Conservation (phyloP, 176 grass and related monocot genomes). For the Cocos nucifera region DNA sequence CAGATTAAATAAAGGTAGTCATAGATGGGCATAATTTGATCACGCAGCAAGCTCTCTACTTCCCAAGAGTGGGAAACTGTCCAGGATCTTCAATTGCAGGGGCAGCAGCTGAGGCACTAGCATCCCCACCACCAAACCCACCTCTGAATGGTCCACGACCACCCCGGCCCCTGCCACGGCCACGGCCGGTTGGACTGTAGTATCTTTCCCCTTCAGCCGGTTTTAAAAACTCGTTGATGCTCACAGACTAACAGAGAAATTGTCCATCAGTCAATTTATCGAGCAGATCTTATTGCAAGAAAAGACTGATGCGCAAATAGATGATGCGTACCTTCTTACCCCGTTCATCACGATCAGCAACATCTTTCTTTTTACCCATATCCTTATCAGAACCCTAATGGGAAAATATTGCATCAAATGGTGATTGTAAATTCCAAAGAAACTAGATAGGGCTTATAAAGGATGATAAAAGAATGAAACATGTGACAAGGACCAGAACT, state of each 20-base stretch:
- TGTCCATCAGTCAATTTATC: no score
- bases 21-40: no score
- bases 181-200: conserved; percentile 3
- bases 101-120: neutral
- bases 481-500: neutral
- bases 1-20: no score
- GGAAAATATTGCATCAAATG: no score
- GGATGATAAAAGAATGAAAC: no score
- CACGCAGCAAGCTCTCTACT: neutral
- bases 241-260: no score
- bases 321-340: neutral
- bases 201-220: conserved; percentile 9
- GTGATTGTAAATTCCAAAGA: no score
- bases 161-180: conserved; percentile 4
- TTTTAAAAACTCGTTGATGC: neutral
- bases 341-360: conserved; percentile 5
- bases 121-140: neutral
- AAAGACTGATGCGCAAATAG: no score
- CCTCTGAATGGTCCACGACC: conserved; percentile 4
- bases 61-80: conserved; percentile 9
- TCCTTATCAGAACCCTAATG: neutral
- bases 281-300: no score
- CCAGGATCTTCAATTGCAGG: conserved; percentile 13
- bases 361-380: conserved; percentile 14
- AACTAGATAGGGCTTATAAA: no score